Conservation (phyloP, 2,329 filamentous ascomycete genomes). For the Celoporthe dispersa region DNA sequence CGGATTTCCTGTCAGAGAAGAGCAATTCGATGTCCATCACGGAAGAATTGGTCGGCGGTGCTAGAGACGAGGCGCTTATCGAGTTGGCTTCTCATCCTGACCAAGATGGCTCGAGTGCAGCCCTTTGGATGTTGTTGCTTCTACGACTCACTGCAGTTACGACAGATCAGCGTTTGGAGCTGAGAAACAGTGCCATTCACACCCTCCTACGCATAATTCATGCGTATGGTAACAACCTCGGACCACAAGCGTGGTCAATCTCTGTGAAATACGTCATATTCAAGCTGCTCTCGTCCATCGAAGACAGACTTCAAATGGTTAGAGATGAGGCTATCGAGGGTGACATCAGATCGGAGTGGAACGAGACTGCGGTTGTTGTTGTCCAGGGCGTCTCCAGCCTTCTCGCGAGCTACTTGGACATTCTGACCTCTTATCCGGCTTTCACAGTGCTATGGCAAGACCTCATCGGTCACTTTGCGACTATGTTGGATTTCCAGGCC, state of each 20-base stretch:
- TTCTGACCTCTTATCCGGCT: conserved; percentile 66
- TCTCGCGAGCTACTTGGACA: conserved; percentile 75
- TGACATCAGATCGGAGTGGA: conserved; percentile 62
- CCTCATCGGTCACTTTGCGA: conserved; percentile 70
- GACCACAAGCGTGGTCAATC: conserved; percentile 78
- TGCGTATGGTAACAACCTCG: conserved; percentile 82
- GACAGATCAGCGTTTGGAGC: conserved; percentile 71
- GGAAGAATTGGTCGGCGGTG: conserved; percentile 56
- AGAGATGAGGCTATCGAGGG: conserved; percentile 44
- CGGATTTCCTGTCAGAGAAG: conserved; percentile 76
- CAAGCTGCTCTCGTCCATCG: conserved; percentile 73
- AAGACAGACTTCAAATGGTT: conserved; percentile 54
- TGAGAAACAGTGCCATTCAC: conserved; percentile 86
- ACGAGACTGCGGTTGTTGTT: conserved; percentile 75
- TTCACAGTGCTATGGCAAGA: conserved; percentile 79
- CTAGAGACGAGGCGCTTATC: conserved; percentile 61
- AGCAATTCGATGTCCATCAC: conserved; percentile 63
- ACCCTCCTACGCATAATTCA: conserved; percentile 91
- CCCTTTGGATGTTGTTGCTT: conserved; percentile 79
- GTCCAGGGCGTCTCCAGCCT: conserved; percentile 74
- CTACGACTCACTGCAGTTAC: conserved; percentile 73
- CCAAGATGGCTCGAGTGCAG: conserved; percentile 66
- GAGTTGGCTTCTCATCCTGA: conserved; percentile 63
- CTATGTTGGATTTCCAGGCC: conserved; percentile 63
- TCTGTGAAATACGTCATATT: conserved; percentile 84